Base-by-base conservation (phyloP, 139 green algal species). In the Penium margaritaceum region DNA sequence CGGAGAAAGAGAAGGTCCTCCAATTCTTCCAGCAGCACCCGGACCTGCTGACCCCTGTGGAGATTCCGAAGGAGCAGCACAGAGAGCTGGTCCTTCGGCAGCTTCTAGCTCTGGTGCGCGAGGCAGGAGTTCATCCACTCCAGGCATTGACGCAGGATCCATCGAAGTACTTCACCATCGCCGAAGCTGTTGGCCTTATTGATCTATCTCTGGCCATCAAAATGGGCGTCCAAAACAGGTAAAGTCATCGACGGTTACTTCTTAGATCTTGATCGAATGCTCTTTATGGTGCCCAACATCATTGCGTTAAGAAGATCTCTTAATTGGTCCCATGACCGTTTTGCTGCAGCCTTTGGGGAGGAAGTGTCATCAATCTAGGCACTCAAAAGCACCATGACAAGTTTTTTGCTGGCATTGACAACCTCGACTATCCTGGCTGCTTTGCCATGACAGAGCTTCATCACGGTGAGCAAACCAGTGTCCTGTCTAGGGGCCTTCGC, bases 401-500 rank as follows among this genome's bases (percentile, higher is more conserved):
- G 30, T 81, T 72, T 44, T 72, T 78, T 21, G 38, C 29, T 14
- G 35, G 27, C 24, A 77, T 81, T 30, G 74, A 74, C n/a, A 70
- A 15, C 39, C 21, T 81, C 15, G 67, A 55, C 15, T 32, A 36
- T 24, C 74, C 67, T 36, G 91, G 91, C 9, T 96, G 90, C 1
- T 96, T 96, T 60, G 91, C 91, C 2, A 94, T 97, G 87, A 98
- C 93, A 5, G 94, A 97, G 85, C 84, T 98, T 9, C 73, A 76
- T 24, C 79, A 84, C 44, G 74, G 79, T 66, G 71, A 34, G 21
- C 17, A n/a, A n/a, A n/a, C n/a, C n/a, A n/a, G n/a, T n/a, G n/a
- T n/a, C n/a, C n/a, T n/a, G n/a, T n/a, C n/a, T n/a, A n/a, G n/a
- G n/a, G n/a, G n/a, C n/a, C n/a, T n/a, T n/a, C n/a, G n/a, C n/a